Percentiles rank a stretch among this genome's conserved stretches.
Evolutionary conservation across 768 basidiomycete species (phyloP).

Genomic region (Mrakia frigida): DNA sequence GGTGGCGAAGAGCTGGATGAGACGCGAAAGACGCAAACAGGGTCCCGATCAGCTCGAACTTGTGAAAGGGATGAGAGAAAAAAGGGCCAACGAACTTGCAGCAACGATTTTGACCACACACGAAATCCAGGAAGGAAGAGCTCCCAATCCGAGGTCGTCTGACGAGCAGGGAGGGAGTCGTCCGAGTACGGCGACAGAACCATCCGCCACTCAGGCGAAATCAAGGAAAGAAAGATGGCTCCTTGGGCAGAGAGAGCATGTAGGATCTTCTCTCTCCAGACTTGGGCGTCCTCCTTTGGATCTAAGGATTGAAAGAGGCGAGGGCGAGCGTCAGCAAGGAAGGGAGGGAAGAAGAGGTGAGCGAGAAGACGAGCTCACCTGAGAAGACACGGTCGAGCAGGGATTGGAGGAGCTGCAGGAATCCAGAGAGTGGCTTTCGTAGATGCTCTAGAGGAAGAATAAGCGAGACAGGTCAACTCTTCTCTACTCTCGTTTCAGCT

Average conservation of each 20-base stretch:
- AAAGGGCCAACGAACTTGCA: too few relatives aligned
- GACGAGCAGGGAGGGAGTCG: neutral
- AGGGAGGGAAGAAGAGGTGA: too few relatives aligned
- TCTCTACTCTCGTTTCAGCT: neutral
- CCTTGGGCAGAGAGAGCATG: slow-evolving; percentile 35
- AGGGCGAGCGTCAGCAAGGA: too few relatives aligned
- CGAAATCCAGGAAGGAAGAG: slow-evolving; percentile 17
- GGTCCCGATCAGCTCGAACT: too few relatives aligned
- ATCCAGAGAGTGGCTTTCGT: slow-evolving; percentile 55
- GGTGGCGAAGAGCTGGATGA: slow-evolving; percentile 28
- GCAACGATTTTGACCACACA: neutral
- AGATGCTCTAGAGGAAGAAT: slow-evolving; percentile 44
- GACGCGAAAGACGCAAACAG: too few relatives aligned
- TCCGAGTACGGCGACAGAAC: slow-evolving; percentile 28
- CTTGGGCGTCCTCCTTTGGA: slow-evolving; percentile 36
- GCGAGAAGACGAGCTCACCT: too few relatives aligned
- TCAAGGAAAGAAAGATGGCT: slow-evolving; percentile 35
- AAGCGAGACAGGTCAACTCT: neutral
- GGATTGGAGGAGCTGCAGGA: slow-evolving; percentile 38
- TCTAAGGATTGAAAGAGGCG: slow-evolving; percentile 20
- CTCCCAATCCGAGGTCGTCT: slow-evolving; percentile 26
- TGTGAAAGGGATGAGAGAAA: too few relatives aligned
- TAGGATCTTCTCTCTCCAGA: slow-evolving; percentile 36
- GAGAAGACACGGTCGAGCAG: slow-evolving; percentile 38
- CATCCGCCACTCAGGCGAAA: slow-evolving; percentile 34